A percentile compares a stretch with the other conserved stretches of the same genome.
phyloP scores from a whole-genome alignment of 2,329 filamentous ascomycete genomes.

The Raffaelea ambrosiae region DNA sequence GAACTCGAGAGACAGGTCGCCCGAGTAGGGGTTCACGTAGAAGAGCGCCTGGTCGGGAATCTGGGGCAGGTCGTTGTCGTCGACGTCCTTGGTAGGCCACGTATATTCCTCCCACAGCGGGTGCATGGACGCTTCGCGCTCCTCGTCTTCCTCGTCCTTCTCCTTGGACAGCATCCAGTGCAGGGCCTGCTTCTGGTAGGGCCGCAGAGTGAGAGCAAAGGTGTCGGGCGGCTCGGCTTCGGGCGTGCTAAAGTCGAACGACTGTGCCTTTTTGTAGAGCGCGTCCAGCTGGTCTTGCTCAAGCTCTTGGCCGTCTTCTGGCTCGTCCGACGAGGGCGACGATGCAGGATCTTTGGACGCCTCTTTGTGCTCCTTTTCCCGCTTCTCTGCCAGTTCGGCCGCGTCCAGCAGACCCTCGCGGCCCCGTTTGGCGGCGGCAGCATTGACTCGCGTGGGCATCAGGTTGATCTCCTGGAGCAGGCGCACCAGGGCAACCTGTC shows the following conservation, averaged over 20 bases:
- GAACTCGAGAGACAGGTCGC: conserved; percentile 85
- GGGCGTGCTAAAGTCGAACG: conserved; percentile 89
- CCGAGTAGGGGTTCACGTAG: conserved; percentile 95
- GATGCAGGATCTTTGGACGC: neutral
- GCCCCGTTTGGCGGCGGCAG: conserved; percentile 66
- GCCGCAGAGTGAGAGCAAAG: conserved; percentile 75
- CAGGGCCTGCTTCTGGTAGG: conserved; percentile 91
- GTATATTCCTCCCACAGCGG: conserved; percentile 93
- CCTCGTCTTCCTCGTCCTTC: conserved; percentile 51
- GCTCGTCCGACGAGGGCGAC: conserved; percentile 46
- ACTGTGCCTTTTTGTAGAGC: conserved; percentile 91
- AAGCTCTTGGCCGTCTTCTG: conserved; percentile 80
- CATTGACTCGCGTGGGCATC: conserved; percentile 64
- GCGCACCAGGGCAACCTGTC: conserved; percentile 81
- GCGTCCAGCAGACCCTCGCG: conserved; percentile 77
- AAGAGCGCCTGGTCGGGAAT: conserved; percentile 64
- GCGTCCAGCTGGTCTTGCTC: conserved; percentile 93
- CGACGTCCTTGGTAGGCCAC: conserved; percentile 82
- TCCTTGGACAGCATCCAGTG: conserved; percentile 97
- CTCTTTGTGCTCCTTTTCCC: conserved; percentile 39
- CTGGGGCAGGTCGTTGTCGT: conserved; percentile 64
- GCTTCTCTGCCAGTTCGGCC: conserved; percentile 80
- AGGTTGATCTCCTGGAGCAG: conserved; percentile 85
- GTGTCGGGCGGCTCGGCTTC: conserved; percentile 73
- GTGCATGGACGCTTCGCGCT: conserved; percentile 71